phyloP scores from a whole-genome alignment of 1,139 yeast genomes.

The Yamadazyma dendronema region DNA sequence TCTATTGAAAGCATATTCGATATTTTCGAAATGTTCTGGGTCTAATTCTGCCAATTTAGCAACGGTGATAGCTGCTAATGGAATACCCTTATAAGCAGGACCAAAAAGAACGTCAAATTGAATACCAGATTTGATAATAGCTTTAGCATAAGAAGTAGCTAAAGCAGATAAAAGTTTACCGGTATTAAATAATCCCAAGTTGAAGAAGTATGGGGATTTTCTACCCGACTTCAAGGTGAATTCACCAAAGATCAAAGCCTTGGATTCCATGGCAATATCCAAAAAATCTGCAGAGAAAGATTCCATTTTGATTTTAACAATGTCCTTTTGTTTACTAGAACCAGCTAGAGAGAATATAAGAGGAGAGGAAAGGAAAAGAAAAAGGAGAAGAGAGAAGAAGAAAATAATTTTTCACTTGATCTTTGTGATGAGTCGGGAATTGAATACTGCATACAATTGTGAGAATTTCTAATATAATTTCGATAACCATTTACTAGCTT shows the following conservation, averaged over 20 bases:
- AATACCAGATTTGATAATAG: slow-evolving; percentile 75
- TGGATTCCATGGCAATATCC: slow-evolving; percentile 74
- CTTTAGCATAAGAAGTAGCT: slow-evolving; percentile 85
- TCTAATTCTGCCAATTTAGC: slow-evolving; percentile 90
- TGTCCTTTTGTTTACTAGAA: neutral
- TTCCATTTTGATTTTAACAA: slow-evolving; percentile 17
- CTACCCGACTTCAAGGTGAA: slow-evolving; percentile 93
- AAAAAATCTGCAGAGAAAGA: slow-evolving; percentile 65
- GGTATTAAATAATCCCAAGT: slow-evolving; percentile 83
- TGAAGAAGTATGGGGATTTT: slow-evolving; percentile 93
- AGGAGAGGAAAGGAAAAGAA: slow-evolving; percentile 10
- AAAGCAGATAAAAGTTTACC: slow-evolving; percentile 75
- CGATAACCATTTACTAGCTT: too few species aligned
- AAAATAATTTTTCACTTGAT: slow-evolving; percentile 1
- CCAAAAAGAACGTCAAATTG: slow-evolving; percentile 92
- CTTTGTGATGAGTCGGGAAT: too few species aligned
- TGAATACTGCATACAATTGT: too few species aligned
- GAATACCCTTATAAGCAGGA: slow-evolving; percentile 97
- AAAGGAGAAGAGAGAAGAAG: slow-evolving; percentile 5
- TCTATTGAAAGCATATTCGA: slow-evolving; percentile 76
- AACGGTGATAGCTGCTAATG: slow-evolving; percentile 89
- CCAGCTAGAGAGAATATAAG: slow-evolving; percentile 6
- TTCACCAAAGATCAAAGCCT: slow-evolving; percentile 82
- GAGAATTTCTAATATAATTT: too few species aligned
- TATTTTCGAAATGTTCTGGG: slow-evolving; percentile 64